Evolutionary conservation across 768 basidiomycete genomes (phyloP), one percentile per base, ranked within the genome.

Genomic region (Brasilioporus rufonigricans): DNA sequence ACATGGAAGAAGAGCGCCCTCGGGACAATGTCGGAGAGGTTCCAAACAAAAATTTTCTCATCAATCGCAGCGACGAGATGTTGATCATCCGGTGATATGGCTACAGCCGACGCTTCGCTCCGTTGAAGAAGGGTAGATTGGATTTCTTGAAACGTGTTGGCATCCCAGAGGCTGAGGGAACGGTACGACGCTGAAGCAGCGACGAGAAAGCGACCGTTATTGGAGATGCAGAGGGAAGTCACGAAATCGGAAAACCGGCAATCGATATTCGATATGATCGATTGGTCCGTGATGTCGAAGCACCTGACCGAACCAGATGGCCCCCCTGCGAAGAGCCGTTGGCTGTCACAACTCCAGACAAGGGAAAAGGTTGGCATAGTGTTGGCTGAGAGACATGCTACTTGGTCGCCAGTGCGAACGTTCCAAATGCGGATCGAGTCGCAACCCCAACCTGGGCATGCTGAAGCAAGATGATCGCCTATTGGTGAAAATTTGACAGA

Each of bases 111-210:
- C 16, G 41, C 43, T 41, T 60, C 59, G 23, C 29, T 43, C 14
- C 36, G 14, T 23, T 21, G 38, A 33, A 21, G 4, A 33, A 41
- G 16, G 32, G 23, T 45, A 13, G 46, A 13, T 13, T 14, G 26
- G 6, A 58, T 49, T 3, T 14, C 26, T 27, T 51, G 23, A 14
- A 26, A 32, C 5, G 50, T 46, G 29, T 48, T 1, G 31, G 36
- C 32, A 39, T 55, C 53, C 60, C 57, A 61, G 29, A 61, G 1
- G 44, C 27, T 38, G 26, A 61, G n/a, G 6, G 53, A 44, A 11
- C 51, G 33, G 5, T 38, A 38, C 10, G 52, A 48, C 8, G 40
- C 29, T 26, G 59, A 60, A 19, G 31, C 36, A 40, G 57, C 45
- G 16, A 58, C 36, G 33, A 59, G 57, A 26, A 56, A 56, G 4